Base-by-base conservation (phyloP, 164 flowering plant species). In the Stephania yunnanensis region DNA sequence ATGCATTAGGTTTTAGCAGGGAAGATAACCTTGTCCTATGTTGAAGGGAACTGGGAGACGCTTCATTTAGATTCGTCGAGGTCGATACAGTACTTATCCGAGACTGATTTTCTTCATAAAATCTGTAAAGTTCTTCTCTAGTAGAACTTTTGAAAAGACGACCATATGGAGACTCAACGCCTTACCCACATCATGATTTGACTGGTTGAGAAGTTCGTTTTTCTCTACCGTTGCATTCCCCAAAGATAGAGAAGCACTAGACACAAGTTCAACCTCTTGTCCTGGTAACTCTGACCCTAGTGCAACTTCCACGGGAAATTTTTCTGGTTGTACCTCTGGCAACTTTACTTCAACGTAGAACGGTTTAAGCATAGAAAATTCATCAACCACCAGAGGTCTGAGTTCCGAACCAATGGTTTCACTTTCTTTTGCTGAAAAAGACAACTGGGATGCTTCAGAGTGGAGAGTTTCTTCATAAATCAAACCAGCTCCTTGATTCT, bases 121-220 rank as follows among this genome's bases (percentile, higher is more conserved):
- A 87, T 10, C 85, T 85, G 82, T 84, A 71, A 69, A 91, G 83
- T 20, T 83, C 92, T 77, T 82, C 78, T 78, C 91, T 86, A 10
- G 55, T 69, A 64, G 87, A 75, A 50, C 77, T 82, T 65, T 48
- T 70, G 61, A 78, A 15, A 52, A 81, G 73, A 64, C 76, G 72
- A 74, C 45, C 53, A 71, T 8, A 74, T 73, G 76, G 81, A 63
- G 58, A 53, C 61, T 83, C 82, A 76, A 45, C 74, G 25, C 80
- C 83, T 70, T 76, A 69, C 46, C 69, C 61, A 67, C 42, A 50
- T 73, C 81, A 80, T 72, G 48, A 0, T 72, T 69, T 72, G 46
- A 52, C 71, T 44, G 58, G 48, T 50, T 75, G 12, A 58, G 50
- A 46, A 55, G 69, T 55, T 71, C 69, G 71, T 58, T 63, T 55